Conservation (phyloP, 768 basidiomycete genomes). For the Pisolithus albus region DNA sequence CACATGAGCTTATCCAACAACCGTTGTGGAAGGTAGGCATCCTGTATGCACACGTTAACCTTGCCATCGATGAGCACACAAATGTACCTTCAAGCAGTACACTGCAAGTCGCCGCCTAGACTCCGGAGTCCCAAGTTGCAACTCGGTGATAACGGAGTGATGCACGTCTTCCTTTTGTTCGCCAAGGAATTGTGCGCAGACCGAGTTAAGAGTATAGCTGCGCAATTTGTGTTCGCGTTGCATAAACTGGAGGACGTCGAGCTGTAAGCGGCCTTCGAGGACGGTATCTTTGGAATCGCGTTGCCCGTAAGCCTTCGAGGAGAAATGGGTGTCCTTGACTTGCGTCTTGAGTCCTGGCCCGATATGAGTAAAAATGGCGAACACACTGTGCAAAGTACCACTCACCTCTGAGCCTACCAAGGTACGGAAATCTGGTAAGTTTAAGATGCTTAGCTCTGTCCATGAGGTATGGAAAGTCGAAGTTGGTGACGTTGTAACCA, state of each 20-base stretch:
- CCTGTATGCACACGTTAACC: constrained; percentile 39
- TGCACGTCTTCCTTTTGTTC: constrained; percentile 99
- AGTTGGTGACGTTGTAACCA: constrained; percentile 90
- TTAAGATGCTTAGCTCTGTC: constrained; percentile 87
- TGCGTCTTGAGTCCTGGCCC: constrained; percentile 62
- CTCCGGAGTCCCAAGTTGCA: constrained; percentile 95
- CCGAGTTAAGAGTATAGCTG: constrained; percentile 95
- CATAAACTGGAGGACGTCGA: constrained; percentile 97
- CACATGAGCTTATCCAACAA: constrained; percentile 98
- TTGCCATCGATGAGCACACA: background rate
- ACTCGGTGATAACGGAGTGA: constrained; percentile 94
- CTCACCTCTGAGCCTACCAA: constrained; percentile 73
- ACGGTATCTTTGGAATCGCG: constrained; percentile 92
- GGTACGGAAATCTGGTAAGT: constrained; percentile 55
- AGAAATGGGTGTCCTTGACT: constrained; percentile 93
- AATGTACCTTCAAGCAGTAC: constrained; percentile 86
- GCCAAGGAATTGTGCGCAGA: constrained; percentile 94
- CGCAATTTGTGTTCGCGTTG: constrained; percentile 96
- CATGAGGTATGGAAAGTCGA: constrained; percentile 95
- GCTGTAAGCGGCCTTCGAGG: constrained; percentile 88
- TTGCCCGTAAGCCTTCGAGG: constrained; percentile 94
- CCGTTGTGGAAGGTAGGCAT: constrained; percentile 96
- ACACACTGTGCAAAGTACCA: constrained; percentile 4
- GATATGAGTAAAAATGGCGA: background rate
- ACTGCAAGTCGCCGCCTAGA: constrained; percentile 89